Evolutionary conservation across 2,329 filamentous ascomycete genomes (phyloP).

Genomic region (Rutstroemia sp.): DNA sequence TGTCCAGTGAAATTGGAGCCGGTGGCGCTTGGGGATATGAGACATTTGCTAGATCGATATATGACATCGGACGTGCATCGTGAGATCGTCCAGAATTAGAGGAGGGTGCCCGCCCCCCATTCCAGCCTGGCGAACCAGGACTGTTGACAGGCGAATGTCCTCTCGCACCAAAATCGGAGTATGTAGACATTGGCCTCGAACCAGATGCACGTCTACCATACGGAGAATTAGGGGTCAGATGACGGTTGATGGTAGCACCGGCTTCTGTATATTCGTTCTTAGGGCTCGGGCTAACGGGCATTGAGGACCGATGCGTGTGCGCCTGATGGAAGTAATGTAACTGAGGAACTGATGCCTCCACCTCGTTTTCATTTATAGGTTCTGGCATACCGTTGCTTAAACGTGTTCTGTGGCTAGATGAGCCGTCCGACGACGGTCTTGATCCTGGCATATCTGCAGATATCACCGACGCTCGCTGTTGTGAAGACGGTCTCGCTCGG

Average conservation of each 20-base stretch:
- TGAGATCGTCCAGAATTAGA: constrained; percentile 25
- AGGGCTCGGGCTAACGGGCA: constrained; percentile 13
- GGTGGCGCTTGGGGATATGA: constrained; percentile 32
- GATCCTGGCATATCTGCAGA: background rate
- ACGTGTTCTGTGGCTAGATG: constrained; percentile 5
- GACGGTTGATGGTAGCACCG: constrained; percentile 47
- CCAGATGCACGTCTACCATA: constrained; percentile 37
- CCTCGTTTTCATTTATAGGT: constrained; percentile 20
- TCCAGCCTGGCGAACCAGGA: constrained; percentile 24
- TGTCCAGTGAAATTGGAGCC: constrained; percentile 52
- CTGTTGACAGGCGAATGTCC: constrained; percentile 48
- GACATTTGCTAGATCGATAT: constrained; percentile 47
- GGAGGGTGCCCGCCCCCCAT: constrained; percentile 23
- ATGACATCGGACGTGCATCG: constrained; percentile 28
- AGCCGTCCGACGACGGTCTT: constrained; percentile 16
- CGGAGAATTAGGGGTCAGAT: constrained; percentile 52
- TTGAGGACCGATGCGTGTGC: constrained; percentile 29
- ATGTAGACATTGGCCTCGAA: constrained; percentile 66
- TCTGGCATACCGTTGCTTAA: constrained; percentile 11
- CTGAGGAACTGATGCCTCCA: constrained; percentile 38
- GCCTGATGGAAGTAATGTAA: constrained; percentile 54
- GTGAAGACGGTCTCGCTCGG: constrained; percentile 19
- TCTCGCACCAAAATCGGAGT: constrained; percentile 62
- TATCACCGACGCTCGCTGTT: constrained; percentile 23
- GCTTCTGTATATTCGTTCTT: constrained; percentile 35